These are phyloP conservation scores for Candida tibetensis DNA, from an alignment of 805 yeast genomes.

Conservation along the genomic window DNA sequence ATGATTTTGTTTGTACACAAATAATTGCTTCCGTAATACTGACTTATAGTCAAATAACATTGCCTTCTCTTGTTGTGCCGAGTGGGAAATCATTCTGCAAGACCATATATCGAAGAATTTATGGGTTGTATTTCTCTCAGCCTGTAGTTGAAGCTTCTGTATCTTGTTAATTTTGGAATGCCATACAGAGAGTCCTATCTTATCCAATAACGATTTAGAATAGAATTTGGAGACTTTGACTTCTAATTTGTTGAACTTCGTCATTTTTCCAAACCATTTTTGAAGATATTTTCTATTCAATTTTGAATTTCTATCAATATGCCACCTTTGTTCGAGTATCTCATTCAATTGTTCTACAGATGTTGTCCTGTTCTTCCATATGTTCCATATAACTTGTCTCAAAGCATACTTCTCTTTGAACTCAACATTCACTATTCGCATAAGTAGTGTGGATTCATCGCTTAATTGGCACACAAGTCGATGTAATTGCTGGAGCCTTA, in stretches of 20 bases:
- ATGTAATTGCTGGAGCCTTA: constrained; percentile 23
- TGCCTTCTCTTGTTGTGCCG: neutral
- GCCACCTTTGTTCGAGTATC: neutral
- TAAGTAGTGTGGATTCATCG: constrained; percentile 20
- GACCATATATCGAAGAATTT: neutral
- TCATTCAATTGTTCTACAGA: neutral
- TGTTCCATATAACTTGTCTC: neutral
- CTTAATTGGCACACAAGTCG: constrained; percentile 11
- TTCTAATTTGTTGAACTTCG: constrained; percentile 9
- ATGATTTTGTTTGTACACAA: neutral
- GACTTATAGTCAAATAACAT: neutral
- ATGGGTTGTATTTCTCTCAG: neutral
- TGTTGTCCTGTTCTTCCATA: neutral
- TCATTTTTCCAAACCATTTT: constrained; percentile 13
- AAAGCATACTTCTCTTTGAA: constrained; percentile 8
- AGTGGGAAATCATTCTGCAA: neutral
- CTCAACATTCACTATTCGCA: constrained; percentile 27
- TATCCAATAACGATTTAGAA: constrained; percentile 10
- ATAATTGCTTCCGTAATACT: neutral
- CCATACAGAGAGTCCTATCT: constrained; percentile 10
- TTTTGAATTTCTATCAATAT: neutral
- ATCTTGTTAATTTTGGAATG: neutral
- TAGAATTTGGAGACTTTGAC: constrained; percentile 13
- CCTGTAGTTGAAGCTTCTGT: neutral
- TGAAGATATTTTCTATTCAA: constrained; percentile 5